Base-by-base conservation (phyloP, 441 rosid species). In the Syzygium syzygioides region DNA sequence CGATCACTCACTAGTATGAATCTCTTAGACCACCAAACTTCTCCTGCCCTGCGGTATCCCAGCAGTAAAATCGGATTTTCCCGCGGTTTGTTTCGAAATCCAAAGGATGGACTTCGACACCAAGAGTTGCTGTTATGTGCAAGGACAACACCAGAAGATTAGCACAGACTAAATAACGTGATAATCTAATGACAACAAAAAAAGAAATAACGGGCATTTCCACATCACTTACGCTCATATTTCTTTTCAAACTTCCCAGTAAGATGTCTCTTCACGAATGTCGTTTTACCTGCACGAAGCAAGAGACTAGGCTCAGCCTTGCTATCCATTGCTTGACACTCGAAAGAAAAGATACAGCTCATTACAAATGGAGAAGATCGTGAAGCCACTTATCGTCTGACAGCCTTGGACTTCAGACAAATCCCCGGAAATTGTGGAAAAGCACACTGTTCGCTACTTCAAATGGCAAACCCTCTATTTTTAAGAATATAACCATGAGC, bases 11-110 rank as follows among this genome's bases (percentile, higher is more conserved):
- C 90, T 86, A 86, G 86, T 52, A 86, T 54, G 62, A 62, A 57
- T 89, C 89, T 56, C 80, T n/a, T 28, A 88, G 86, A 55, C 54
- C 48, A 45, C 0, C 48, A 45, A 45, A 7, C 48, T 7, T 45
- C 48, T 45, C 89, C 80, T 88, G 89, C 52, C 89, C 89, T 5
- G 89, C 60, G 9, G 88, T 86, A 32, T 89, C 90, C 90, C 83
- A 89, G 86, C 86, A 89, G 80, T 86, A 25, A 62, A 89, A 89
- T 56, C 88, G 3, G 55, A 89, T 89, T 28, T 0, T 86, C 5
- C 83, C 34, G 34, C 34, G 34, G 34, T 32, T 32, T 32, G 34
- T 32, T 32, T 2, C 34, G 34, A 32, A 32, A 32, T 32, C 34
- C 34, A 32, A 32, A 32, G 34, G 34, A 32, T 32, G 34, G 34